A percentile compares a stretch with the other conserved stretches of the same genome.
These are phyloP conservation scores for Colletotrichum noveboracense DNA, from an alignment of 2,329 filamentous ascomycete genomes.

Conservation along the genomic window DNA sequence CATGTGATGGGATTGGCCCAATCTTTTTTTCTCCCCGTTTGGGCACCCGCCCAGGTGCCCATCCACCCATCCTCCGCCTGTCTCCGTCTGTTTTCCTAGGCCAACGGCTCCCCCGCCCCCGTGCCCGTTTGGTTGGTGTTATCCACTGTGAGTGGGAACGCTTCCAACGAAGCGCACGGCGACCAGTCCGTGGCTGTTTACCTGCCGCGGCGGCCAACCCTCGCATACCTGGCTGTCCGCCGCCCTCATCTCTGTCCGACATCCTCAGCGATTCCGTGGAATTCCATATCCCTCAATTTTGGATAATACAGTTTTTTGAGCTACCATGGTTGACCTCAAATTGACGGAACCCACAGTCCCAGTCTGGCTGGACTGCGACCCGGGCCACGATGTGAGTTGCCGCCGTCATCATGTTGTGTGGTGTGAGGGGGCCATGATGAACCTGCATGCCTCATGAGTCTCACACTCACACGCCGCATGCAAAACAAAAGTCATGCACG, in stretches of 20 bases:
- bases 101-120: slow-evolving; percentile 5
- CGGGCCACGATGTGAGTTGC: slow-evolving; percentile 68
- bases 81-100: neutral
- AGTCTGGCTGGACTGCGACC: slow-evolving; percentile 67
- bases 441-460: neutral
- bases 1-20: neutral
- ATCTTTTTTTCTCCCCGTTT: neutral
- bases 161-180: neutral
- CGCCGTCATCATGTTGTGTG: neutral
- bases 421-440: neutral
- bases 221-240: neutral
- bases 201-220: neutral
- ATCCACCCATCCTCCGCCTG: neutral
- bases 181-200: neutral
- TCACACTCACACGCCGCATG: neutral
- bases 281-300: neutral
- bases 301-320: neutral
- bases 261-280: neutral
- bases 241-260: neutral
- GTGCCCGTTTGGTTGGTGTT: slow-evolving; percentile 14
- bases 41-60: neutral
- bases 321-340: slow-evolving; percentile 21
- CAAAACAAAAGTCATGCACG: neutral
- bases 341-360: slow-evolving; percentile 42
- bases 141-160: slow-evolving; percentile 18